Evolutionary conservation across 139 green algal genomes (phyloP).

Genomic region (Coelastrella sp.): DNA sequence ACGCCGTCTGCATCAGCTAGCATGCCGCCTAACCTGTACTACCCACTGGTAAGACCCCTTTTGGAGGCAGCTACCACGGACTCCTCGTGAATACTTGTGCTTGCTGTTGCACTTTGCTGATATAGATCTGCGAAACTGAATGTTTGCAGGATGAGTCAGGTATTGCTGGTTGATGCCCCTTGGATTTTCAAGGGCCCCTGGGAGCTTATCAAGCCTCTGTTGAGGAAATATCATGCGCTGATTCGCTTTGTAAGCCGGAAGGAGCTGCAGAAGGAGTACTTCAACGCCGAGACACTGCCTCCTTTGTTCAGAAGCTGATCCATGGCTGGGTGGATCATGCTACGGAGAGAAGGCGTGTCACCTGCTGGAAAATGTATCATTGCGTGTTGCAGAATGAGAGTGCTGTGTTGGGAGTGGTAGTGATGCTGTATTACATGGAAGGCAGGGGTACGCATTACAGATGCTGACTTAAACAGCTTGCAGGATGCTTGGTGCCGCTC

Average conservation of each 20-base stretch:
- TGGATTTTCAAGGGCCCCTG: slow-evolving; percentile 93
- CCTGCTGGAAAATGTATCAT: not conserved
- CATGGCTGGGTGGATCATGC: not conserved
- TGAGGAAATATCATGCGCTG: slow-evolving; percentile 83
- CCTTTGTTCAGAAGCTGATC: slow-evolving; percentile 63
- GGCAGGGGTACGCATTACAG: no score
- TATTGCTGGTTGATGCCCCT: slow-evolving; percentile 94
- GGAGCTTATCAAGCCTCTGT: slow-evolving; percentile 88
- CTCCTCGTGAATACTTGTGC: no score
- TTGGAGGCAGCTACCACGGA: no score
- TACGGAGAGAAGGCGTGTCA: not conserved
- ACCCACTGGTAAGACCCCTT: no score
- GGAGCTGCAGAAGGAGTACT: slow-evolving; percentile 81
- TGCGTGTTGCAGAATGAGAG: not conserved
- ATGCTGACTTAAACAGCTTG: no score
- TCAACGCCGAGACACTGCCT: slow-evolving; percentile 74
- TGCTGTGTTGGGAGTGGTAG: no score
- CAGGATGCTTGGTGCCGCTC: no score
- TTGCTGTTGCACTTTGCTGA: no score
- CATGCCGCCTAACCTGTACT: no score
- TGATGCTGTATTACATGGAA: no score
- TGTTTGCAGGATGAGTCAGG: slow-evolving; percentile 84
- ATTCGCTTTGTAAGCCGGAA: slow-evolving; percentile 80
- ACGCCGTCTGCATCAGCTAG: no score
- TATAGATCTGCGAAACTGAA: not conserved